phyloP scores from a whole-genome alignment of 2,329 filamentous ascomycete genomes.

The Diaporthe ampelina region DNA sequence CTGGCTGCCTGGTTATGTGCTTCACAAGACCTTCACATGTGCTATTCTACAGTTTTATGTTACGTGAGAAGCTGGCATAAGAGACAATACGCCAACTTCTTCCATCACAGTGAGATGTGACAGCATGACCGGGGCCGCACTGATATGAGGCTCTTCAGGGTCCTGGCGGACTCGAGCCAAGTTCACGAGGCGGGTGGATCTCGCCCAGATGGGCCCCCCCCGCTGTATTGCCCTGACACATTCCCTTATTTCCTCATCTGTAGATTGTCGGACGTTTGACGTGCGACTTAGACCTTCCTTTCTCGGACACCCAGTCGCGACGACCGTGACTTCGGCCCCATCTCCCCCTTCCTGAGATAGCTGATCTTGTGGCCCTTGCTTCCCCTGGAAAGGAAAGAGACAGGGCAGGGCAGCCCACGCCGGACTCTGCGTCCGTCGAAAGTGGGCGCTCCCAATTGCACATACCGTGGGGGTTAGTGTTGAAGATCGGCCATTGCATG shows the following conservation, averaged over 20 bases:
- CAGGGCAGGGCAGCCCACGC: neutral
- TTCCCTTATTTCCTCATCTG: neutral
- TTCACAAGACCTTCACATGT: neutral
- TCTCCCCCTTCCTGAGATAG: neutral
- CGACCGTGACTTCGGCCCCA: constrained; percentile 15
- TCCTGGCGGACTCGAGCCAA: neutral
- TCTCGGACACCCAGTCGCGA: neutral
- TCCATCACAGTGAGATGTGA: neutral
- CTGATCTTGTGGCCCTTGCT: neutral
- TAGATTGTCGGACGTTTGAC: neutral
- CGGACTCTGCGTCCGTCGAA: neutral
- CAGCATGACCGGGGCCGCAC: neutral
- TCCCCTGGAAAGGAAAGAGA: neutral
- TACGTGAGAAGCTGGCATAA: neutral
- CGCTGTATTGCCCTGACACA: neutral
- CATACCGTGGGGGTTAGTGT: constrained; percentile 24
- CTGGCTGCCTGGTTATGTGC: neutral
- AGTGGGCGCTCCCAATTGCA: neutral
- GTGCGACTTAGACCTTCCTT: constrained; percentile 17
- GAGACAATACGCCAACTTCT: neutral
- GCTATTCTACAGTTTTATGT: neutral
- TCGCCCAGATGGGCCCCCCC: constrained; percentile 8
- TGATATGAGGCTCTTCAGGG: neutral
- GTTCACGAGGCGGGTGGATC: constrained; percentile 10
- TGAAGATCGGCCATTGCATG: constrained; percentile 4